These are phyloP conservation scores for Aspergillus floridensis DNA, from an alignment of 2,329 filamentous ascomycete species.

Conservation along the genomic window DNA sequence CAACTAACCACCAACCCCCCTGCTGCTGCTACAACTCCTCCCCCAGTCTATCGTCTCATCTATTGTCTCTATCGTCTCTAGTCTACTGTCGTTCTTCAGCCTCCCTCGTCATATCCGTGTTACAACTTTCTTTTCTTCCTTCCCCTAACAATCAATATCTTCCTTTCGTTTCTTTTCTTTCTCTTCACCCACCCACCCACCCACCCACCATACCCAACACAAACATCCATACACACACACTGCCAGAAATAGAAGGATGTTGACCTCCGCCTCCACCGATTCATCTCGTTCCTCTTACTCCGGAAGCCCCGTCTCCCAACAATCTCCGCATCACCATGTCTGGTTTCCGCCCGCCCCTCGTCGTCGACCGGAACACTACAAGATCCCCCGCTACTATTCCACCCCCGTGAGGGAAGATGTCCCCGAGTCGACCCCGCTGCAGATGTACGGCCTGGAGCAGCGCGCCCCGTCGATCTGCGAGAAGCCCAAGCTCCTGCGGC, in stretches of 20 bases:
- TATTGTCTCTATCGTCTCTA: not conserved
- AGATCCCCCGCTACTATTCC: constrained; percentile 35
- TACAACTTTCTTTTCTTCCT: not conserved
- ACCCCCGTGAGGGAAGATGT: constrained; percentile 30
- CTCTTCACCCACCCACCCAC: not conserved
- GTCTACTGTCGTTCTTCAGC: not conserved
- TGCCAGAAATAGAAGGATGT: constrained; percentile 18
- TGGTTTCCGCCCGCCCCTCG: constrained; percentile 26
- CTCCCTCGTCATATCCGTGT: constrained; percentile 2
- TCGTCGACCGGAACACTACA: constrained; percentile 21
- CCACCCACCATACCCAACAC: not conserved
- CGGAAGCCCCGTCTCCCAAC: constrained; percentile 27
- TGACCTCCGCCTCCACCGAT: constrained; percentile 26
- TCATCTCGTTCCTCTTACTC: constrained; percentile 29
- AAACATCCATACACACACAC: not conserved
- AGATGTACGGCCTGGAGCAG: constrained; percentile 35
- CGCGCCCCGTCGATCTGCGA: constrained; percentile 33
- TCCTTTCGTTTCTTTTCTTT: not conserved
- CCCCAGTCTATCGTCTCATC: not conserved
- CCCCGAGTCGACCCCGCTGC: constrained; percentile 31
- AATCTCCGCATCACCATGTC: constrained; percentile 25
- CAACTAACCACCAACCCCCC: not conserved
- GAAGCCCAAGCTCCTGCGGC: constrained; percentile 28
- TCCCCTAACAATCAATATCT: not conserved
- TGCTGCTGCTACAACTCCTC: not conserved